Percentiles rank a stretch among this genome's conserved stretches.
These are phyloP conservation scores for Aureobasidium sp. DNA, from an alignment of 2,329 filamentous ascomycete genomes.

Conservation along the genomic window DNA sequence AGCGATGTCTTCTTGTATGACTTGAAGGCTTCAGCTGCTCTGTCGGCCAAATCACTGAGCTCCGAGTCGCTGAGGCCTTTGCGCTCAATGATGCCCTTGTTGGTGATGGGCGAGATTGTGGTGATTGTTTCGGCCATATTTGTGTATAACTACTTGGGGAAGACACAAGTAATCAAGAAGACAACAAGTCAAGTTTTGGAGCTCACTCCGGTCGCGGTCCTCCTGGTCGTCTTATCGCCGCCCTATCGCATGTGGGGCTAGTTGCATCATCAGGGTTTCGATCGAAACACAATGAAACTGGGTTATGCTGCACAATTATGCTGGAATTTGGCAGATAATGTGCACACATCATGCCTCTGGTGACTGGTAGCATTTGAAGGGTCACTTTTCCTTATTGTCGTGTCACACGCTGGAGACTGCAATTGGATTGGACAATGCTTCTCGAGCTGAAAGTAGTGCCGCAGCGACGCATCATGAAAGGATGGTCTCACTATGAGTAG, in stretches of 20 bases:
- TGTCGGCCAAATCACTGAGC: slow-evolving; percentile 62
- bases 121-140: slow-evolving; percentile 52
- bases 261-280: not conserved
- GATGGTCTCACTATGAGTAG: too few relatives aligned
- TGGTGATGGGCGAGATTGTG: slow-evolving; percentile 87
- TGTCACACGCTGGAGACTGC: too few relatives aligned
- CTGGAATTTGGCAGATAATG: too few relatives aligned
- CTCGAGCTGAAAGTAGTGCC: too few relatives aligned
- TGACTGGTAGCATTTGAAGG: too few relatives aligned
- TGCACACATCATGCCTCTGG: too few relatives aligned
- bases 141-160: not conserved
- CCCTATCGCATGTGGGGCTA: not conserved
- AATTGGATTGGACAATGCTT: too few relatives aligned
- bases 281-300: not conserved
- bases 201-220: not conserved
- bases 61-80: slow-evolving; percentile 66
- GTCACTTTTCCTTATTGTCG: too few relatives aligned
- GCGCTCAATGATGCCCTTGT: slow-evolving; percentile 73
- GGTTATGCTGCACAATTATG: too few relatives aligned
- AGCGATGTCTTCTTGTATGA: slow-evolving; percentile 70
- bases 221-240: not conserved
- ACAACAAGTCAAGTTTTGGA: not conserved
- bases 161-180: not conserved
- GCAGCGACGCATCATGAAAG: too few relatives aligned
- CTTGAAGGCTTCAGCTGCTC: slow-evolving; percentile 67